phyloP scores from a whole-genome alignment of 768 basidiomycete species.

The Clavulina sp. region DNA sequence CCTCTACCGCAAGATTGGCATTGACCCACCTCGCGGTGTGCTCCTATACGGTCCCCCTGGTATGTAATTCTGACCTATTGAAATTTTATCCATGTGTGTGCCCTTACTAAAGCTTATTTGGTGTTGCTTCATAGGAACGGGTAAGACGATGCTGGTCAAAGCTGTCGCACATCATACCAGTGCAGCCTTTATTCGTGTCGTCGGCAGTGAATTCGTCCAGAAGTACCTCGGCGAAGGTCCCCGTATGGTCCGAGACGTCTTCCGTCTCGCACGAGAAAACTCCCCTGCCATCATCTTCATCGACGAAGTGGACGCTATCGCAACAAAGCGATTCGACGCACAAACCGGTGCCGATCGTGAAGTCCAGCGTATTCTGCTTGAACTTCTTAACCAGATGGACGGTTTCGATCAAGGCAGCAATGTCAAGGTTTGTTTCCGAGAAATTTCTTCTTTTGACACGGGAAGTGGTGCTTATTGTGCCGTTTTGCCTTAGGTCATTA shows the following conservation, averaged over 20 bases:
- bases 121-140: conserved; percentile 49
- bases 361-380: conserved; percentile 94
- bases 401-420: conserved; percentile 98
- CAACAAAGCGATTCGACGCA: conserved; percentile 98
- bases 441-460: not conserved
- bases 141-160: conserved; percentile 97
- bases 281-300: conserved; percentile 98
- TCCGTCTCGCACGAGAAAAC: conserved; percentile 93
- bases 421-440: conserved; percentile 88
- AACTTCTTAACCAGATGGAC: conserved; percentile 97
- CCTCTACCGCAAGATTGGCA: conserved; percentile 97
- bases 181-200: conserved; percentile 93
- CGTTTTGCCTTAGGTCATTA: conserved; percentile 58
- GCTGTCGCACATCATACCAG: conserved; percentile 98
- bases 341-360: conserved; percentile 98
- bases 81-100: not conserved
- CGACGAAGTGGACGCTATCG: conserved; percentile 96
- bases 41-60: conserved; percentile 94
- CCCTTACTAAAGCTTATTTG: not conserved
- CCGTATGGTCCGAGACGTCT: conserved; percentile 98
- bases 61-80: too few species aligned
- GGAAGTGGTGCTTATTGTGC: not conserved
- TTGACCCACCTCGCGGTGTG: conserved; percentile 95
- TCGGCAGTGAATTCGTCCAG: conserved; percentile 97
- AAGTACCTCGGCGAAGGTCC: conserved; percentile 99